phyloP scores from a whole-genome alignment of 352 stramenopile genomes.

The Globisporangium recalcitrans region DNA sequence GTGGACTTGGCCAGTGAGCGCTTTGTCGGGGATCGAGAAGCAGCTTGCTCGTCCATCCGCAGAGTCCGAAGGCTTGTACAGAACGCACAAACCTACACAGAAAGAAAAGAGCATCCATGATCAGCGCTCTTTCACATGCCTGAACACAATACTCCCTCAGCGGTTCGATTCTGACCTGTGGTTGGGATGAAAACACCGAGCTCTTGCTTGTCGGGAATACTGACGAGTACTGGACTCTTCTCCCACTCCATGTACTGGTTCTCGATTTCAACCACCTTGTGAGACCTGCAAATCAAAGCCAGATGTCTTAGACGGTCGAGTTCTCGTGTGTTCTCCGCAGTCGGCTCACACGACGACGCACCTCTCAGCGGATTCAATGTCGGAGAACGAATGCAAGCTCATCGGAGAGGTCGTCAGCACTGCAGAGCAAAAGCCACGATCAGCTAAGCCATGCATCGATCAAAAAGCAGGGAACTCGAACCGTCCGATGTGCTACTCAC shows the following conservation, averaged over 20 bases:
- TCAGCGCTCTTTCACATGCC: neutral
- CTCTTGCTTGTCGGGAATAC: conserved; percentile 33
- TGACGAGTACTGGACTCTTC: conserved; percentile 39
- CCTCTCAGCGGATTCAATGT: conserved; percentile 39
- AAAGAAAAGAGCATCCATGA: neutral
- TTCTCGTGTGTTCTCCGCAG: neutral
- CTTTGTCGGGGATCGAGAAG: conserved; percentile 49
- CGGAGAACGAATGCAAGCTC: conserved; percentile 53
- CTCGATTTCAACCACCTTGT: conserved; percentile 58
- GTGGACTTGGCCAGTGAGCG: conserved; percentile 44
- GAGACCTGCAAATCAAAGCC: conserved; percentile 19
- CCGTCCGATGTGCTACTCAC: conserved; percentile 19
- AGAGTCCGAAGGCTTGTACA: conserved; percentile 36
- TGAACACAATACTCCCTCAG: neutral
- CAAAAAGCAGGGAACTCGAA: neutral
- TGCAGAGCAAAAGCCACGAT: conserved; percentile 14
- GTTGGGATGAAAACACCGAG: conserved; percentile 57
- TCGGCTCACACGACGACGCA: conserved; percentile 12
- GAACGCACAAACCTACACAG: conserved; percentile 33
- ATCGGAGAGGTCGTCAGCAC: conserved; percentile 51
- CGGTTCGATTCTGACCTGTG: conserved; percentile 23
- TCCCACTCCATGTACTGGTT: conserved; percentile 69
- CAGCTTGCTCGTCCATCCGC: conserved; percentile 40
- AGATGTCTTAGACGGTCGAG: neutral
- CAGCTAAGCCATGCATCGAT: neutral